Conservation (phyloP, 106 monocot species). For the Dactylorhiza incarnata region DNA sequence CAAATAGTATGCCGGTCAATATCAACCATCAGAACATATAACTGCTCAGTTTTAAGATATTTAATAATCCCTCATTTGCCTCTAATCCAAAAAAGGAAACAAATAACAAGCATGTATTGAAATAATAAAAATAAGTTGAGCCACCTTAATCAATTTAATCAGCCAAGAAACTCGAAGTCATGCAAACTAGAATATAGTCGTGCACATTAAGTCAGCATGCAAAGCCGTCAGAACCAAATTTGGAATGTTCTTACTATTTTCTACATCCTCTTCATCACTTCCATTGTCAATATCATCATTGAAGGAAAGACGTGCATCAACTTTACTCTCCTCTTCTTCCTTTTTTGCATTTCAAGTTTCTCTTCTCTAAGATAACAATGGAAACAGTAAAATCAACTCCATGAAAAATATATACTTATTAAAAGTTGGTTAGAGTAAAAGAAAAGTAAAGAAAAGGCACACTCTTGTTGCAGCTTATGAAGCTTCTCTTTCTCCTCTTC, state of each 20-base stretch:
- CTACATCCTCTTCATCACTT: constrained; percentile 73
- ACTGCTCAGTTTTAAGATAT: background rate
- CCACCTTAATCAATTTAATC: background rate
- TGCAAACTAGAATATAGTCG: background rate
- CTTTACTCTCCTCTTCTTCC: constrained; percentile 81
- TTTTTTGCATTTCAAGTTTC: constrained; percentile 77
- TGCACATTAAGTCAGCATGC: background rate
- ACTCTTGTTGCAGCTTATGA: constrained; percentile 91
- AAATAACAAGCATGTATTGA: background rate
- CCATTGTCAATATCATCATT: constrained; percentile 81
- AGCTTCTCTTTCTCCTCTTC: constrained; percentile 99
- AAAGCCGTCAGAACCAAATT: background rate
- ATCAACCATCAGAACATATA: background rate
- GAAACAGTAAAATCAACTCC: background rate
- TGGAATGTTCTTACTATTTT: constrained; percentile 25
- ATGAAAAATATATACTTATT: background rate
- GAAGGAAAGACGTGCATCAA: constrained; percentile 81
- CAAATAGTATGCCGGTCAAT: background rate
- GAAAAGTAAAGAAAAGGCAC: constrained; percentile 6
- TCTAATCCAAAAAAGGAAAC: background rate
- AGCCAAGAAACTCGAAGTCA: background rate
- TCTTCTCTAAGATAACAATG: constrained; percentile 57
- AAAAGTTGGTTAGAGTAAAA: background rate
- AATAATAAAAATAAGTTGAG: background rate
- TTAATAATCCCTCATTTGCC: background rate